Percentiles rank a stretch among this genome's conserved stretches.
Conservation (phyloP, 2,329 filamentous ascomycete species). For the Coleophoma cylindrospora region DNA sequence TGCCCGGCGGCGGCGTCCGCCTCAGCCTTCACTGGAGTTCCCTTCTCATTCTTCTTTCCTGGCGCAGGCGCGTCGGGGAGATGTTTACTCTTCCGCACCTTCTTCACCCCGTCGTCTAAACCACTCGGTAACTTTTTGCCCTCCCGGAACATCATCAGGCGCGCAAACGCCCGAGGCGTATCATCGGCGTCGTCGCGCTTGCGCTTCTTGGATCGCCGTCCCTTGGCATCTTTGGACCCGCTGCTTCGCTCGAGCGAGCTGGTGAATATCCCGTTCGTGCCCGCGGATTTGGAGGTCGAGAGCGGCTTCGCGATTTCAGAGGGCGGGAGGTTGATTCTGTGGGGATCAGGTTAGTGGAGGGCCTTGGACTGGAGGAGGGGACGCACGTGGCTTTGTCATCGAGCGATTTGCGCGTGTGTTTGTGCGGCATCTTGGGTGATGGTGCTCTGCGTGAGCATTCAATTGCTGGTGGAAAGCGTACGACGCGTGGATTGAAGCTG, state of each 20-base stretch:
- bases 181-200: constrained; percentile 58
- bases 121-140: constrained; percentile 58
- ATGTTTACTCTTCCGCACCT: constrained; percentile 19
- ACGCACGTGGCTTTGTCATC: constrained; percentile 47
- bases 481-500: no score
- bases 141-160: constrained; percentile 71
- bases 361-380: neutral
- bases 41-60: constrained; percentile 10
- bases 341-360: constrained; percentile 22
- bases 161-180: constrained; percentile 80
- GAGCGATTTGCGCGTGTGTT: neutral
- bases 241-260: constrained; percentile 18
- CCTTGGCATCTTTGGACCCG: constrained; percentile 11
- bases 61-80: constrained; percentile 10
- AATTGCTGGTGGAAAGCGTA: no score
- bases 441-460: no score
- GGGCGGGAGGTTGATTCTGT: constrained; percentile 46
- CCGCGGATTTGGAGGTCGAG: constrained; percentile 41
- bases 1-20: no score
- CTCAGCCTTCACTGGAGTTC: constrained; percentile 1
- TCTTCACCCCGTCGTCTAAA: constrained; percentile 64
- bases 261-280: constrained; percentile 30
- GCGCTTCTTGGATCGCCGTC: constrained; percentile 36
- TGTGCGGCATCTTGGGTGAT: constrained; percentile 8
- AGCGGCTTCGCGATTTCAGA: constrained; percentile 53